Evolutionary conservation across 2,329 filamentous ascomycete genomes (phyloP), one percentile per base, ranked within the genome.

Genomic region (Fusarium fujikuroi): DNA sequence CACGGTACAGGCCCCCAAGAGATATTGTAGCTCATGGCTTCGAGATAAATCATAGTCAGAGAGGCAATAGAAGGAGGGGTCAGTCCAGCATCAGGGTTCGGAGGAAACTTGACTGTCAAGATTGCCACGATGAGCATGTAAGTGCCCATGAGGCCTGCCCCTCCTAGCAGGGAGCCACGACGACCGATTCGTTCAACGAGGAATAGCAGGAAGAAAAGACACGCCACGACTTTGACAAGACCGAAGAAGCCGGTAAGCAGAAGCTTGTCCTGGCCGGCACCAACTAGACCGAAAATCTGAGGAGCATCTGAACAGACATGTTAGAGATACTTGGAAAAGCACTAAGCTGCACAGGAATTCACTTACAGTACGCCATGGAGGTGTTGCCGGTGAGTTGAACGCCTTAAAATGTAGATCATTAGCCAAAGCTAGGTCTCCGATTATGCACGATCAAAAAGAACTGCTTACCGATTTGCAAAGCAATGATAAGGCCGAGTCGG

Each of bases 361-460:
- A 49, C 46, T 49, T 21, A 49, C 28, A 49, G 46, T 49, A 49
- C 5, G 46, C 46, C 46, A 49, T n/a, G 28, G 46, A 49, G 7
- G 46, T 49, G 28, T 49, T 49, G 10, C 46, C 46, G 15, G 46
- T 49, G 21, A 49, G 46, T 11, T 49, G 46, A 18, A 49, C 28
- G 21, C 46, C 46, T 49, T 49, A 23, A 9, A 10, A 32, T 5
- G 46, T 9, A 6, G 5, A 23, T 23, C 28, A 11, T 49, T 23
- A 32, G 46, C 14, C 12, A 7, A 23, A 1, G 3, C 7, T 3
- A 12, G 15, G 15, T 14, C 7, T 5, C 8, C 2, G 10, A 32
- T 2, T 7, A n/a, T n/a, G 18, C 9, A 15, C 7, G 15, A 32
- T 32, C 7, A 7, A n/a, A 11, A 18, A 11, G 7, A n/a, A 49